Evolutionary conservation across 345 rosid species (phyloP), one percentile per base, ranked within the genome.

Genomic region (Kandelia obovata): DNA sequence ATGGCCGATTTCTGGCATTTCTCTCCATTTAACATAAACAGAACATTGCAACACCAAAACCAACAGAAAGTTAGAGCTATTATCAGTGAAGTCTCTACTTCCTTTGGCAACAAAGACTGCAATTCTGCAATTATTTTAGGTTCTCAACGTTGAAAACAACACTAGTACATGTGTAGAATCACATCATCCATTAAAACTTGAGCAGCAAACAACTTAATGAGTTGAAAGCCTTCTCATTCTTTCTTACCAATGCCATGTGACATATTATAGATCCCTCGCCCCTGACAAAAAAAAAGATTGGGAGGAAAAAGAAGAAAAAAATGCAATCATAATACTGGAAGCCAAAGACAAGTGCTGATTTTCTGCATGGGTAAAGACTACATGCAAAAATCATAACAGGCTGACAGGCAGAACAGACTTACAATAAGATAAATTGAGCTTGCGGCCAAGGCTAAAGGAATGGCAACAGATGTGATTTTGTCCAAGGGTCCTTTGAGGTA

Each of bases 391-490:
- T 15, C 26, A 21, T 61, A 21, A 5, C n/a, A 30, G n/a, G 55
- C 27, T 57, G 7, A 9, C 16, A 32, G 8, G 53, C 25, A 6
- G 31, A 59, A 30, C 13, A 28, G 8, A 80, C 97, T 88, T 81
- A 94, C 98, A 63, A 88, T 88, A 73, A 91, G 80, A 78, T 35
- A 94, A 58, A 88, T 53, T 28, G 88, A 32, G 60, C 72, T 71
- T 21, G 65, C 93, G 3, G 92, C 96, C 77, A 95, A 83, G 28
- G 92, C 88, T 49, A 79, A 31, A 28, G 96, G 97, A 74, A 90
- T 92, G 21, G 96, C 97, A 26, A 92, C 90, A 2, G 99, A 92
- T 65, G 96, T 88, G 80, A 95, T 63, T 88, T 81, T 92, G 71
- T 95, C 99, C 31, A 71, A 62, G 30, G 84, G 96, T 43, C 97